Percentiles rank a stretch among this genome's conserved stretches.
phyloP scores from a whole-genome alignment of 2,329 filamentous ascomycete species.

The Phaeophleospora eucalypticola region DNA sequence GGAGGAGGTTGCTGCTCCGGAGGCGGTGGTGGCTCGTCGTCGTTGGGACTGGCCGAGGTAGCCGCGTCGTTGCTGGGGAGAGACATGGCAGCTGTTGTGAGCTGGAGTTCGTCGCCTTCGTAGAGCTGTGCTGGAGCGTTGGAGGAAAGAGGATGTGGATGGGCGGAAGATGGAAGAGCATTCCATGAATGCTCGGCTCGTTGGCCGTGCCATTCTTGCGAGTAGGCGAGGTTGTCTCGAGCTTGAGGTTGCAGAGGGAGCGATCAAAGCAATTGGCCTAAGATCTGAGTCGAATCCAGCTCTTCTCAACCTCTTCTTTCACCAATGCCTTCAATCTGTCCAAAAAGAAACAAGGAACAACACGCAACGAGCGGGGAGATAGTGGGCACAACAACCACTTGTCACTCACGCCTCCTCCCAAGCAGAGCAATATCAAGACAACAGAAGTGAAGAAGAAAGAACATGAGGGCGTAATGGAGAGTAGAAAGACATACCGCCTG shows the following conservation, averaged over 20 bases:
- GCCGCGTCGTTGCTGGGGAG: constrained; percentile 17
- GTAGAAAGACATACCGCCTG: not conserved
- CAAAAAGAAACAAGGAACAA: too few relatives aligned
- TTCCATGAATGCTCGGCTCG: constrained; percentile 14
- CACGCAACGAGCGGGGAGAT: too few relatives aligned
- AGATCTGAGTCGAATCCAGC: too few relatives aligned
- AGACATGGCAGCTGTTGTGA: not conserved
- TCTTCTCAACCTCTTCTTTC: too few relatives aligned
- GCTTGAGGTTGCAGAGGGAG: too few relatives aligned
- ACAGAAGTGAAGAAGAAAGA: not conserved
- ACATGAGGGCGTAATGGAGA: not conserved
- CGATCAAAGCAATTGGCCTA: too few relatives aligned
- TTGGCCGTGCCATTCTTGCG: constrained; percentile 15
- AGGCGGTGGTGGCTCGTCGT: constrained; percentile 25
- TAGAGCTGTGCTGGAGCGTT: constrained; percentile 8
- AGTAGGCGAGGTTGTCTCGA: not conserved
- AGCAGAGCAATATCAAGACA: too few relatives aligned
- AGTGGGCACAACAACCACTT: too few relatives aligned
- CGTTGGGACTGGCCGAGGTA: constrained; percentile 25
- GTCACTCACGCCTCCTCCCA: too few relatives aligned
- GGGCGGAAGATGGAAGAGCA: constrained; percentile 12
- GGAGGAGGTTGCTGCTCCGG: constrained; percentile 15
- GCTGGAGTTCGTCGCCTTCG: constrained; percentile 7
- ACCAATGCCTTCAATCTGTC: too few relatives aligned
- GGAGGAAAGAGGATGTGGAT: constrained; percentile 6